phyloP scores from a whole-genome alignment of 2,329 filamentous ascomycete species.

The Diaporthe sp. region DNA sequence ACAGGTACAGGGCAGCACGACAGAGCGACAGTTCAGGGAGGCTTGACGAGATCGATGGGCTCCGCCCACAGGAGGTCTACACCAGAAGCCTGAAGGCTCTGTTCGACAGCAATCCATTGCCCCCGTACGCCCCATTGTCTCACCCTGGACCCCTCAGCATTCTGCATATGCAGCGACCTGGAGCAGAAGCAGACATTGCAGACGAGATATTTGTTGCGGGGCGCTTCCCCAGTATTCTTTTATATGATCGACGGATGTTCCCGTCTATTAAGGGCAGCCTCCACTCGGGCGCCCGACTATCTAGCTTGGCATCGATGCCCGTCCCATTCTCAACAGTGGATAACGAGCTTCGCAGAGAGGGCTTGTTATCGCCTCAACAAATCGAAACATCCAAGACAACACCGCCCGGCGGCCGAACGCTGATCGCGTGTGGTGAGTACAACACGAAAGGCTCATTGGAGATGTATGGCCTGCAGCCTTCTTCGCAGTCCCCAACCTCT shows the following conservation, averaged over 20 bases:
- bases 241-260: slow-evolving; percentile 90
- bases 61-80: slow-evolving; percentile 45
- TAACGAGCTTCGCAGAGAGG: slow-evolving; percentile 66
- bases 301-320: slow-evolving; percentile 76
- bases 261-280: slow-evolving; percentile 81
- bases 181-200: slow-evolving; percentile 65
- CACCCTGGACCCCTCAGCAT: slow-evolving; percentile 87
- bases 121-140: slow-evolving; percentile 76
- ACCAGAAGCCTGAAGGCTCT: slow-evolving; percentile 47
- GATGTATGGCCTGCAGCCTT: slow-evolving; percentile 73
- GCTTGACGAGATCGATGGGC: slow-evolving; percentile 46
- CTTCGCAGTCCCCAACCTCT: slow-evolving; percentile 36
- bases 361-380: slow-evolving; percentile 65
- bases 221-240: slow-evolving; percentile 86
- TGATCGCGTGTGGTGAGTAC: slow-evolving; percentile 90
- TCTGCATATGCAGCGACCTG: slow-evolving; percentile 75
- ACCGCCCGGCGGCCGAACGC: slow-evolving; percentile 64
- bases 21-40: slow-evolving; percentile 48
- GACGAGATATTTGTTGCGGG: slow-evolving; percentile 90
- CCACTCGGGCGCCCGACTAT: slow-evolving; percentile 84
- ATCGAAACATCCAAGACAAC: slow-evolving; percentile 64
- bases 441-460: slow-evolving; percentile 92
- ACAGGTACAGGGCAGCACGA: slow-evolving; percentile 58
- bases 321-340: slow-evolving; percentile 73
- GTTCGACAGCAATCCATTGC: slow-evolving; percentile 63